phyloP scores from a whole-genome alignment of 345 rosid genomes.

The Corchorus capsularis region DNA sequence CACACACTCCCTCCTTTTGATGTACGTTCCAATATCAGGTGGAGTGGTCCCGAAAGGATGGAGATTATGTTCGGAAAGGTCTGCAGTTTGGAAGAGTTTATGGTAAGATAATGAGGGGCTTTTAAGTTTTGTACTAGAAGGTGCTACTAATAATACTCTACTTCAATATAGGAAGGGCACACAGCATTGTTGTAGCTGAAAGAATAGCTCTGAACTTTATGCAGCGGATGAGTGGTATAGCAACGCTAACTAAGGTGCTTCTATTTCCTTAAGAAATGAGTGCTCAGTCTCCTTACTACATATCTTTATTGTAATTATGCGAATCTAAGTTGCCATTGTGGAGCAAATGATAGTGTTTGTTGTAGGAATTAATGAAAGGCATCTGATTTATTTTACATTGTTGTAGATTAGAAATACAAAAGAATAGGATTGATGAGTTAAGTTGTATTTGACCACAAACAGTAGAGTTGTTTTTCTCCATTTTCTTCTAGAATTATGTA shows the following conservation, averaged over 20 bases:
- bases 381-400: not conserved
- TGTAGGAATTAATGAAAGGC: not conserved
- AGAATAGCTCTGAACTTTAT: conserved; percentile 90
- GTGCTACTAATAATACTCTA: not conserved
- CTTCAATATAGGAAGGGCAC: conserved; percentile 62
- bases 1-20: not conserved
- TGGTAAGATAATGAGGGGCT: conserved; percentile 37
- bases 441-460: not conserved
- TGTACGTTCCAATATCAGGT: conserved; percentile 46
- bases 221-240: conserved; percentile 99
- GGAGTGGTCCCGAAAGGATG: conserved; percentile 84
- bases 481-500: not conserved
- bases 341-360: not conserved
- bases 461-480: not conserved
- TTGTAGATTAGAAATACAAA: not conserved
- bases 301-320: not conserved
- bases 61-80: conserved; percentile 79
- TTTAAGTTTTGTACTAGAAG: not conserved
- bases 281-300: conserved; percentile 1
- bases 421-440: not conserved
- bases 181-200: conserved; percentile 84
- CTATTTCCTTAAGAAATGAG: conserved; percentile 3
- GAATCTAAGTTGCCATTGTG: not conserved
- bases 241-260: conserved; percentile 85
- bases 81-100: conserved; percentile 88